Conservation (phyloP, 345 rosid genomes). For the sweet orange (Citrus sinensis) region DVS_A1.0 CM039166.1:16287001-16287500, state of each 20-base stretch:
- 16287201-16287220: fast-evolving
- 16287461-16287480: constrained; percentile 18
- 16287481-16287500: constrained; percentile 27
- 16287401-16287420: constrained; percentile 2
- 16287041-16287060: background rate
- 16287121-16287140: background rate
- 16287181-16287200: no score
- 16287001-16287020: background rate
- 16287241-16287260: fast-evolving
- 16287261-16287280: no score
- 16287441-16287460: constrained; percentile 1
- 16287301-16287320: fast-evolving
- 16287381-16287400: background rate
- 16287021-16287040: background rate
- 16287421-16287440: constrained; percentile 15
- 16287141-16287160: no score
- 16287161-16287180: fast-evolving
- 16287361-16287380: background rate
- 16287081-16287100: background rate
- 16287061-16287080: background rate
- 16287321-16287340: background rate
- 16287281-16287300: no score
- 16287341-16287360: background rate
- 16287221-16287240: fast-evolving
- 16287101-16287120: background rate